Evolutionary conservation across 208 protist genomes (phyloP), one percentile per base, ranked within the genome.

Genomic region (Wallacemonas rigidus): DNA sequence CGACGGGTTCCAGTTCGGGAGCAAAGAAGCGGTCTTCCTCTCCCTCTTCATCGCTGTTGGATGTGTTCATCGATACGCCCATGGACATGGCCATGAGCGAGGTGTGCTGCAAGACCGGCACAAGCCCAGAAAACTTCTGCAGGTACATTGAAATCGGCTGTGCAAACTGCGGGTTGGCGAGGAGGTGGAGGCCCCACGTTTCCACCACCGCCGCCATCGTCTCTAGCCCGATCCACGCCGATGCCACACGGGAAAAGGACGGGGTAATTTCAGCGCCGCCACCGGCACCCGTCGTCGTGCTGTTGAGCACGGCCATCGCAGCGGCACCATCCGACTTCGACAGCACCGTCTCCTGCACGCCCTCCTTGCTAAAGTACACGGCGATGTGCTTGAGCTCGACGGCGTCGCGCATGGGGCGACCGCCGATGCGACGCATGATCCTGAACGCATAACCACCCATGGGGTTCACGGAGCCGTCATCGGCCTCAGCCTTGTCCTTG

Each of bases 61-160:
- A 54, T 50, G 60, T 48, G 63, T 2, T 60, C 2, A 57, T 43
- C 1, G 56, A 57, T 58, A 72, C 50, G 69, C 65, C 50, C 54
- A 79, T 67, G 26, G 80, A 78, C 61, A 81, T 74, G 45, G 63
- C 51, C 39, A 71, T 61, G 14, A 89, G 72, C 2, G 82, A 75
- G 12, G 74, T 84, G 40, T 76, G 67, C 67, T 77, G 76, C 72
- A 95, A 55, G 40, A 74, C 74, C 0, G 87, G 87, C 12, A 83
- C 76, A 55, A 96, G 79, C 36, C 87, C 88, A 15, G 75, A 54
- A 70, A 87, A 93, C 43, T 78, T 75, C 71, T 93, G 88, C 53
- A 96, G 72, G 60, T 82, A 93, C 61, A 93, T 62, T 9, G 87
- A 74, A 50, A 78, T 85, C 8, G 91, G 91, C 72, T 85, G 80